Conservation (phyloP, 2,329 filamentous ascomycete genomes). For the Alternaria atra region DNA sequence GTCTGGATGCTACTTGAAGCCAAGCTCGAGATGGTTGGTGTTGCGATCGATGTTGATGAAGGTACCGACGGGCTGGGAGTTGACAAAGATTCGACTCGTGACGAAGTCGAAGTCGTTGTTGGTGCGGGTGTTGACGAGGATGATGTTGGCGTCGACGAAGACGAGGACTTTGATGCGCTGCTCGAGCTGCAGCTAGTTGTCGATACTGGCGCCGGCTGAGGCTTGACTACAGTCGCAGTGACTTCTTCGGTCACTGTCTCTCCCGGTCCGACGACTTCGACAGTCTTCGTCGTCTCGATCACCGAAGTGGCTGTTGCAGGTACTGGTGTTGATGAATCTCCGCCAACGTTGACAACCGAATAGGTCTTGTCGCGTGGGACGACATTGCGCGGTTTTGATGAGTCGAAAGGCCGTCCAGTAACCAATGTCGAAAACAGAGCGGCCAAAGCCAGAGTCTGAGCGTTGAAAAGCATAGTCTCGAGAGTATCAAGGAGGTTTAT, state of each 20-base stretch:
- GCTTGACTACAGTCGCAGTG: conserved; percentile 29
- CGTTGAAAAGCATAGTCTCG: conserved; percentile 40
- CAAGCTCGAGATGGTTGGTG: conserved; percentile 20
- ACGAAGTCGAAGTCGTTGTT: conserved; percentile 7
- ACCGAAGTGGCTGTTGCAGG: conserved; percentile 33
- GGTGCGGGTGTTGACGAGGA: conserved; percentile 2
- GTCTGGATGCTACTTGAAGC: conserved; percentile 19
- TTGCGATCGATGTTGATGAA: conserved; percentile 28
- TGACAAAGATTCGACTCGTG: not conserved
- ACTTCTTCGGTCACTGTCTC: conserved; percentile 37
- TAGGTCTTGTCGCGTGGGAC: conserved; percentile 45
- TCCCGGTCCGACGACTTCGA: conserved; percentile 33
- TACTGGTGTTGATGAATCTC: conserved; percentile 39
- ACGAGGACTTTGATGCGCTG: conserved; percentile 15
- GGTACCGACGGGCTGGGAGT: conserved; percentile 29
- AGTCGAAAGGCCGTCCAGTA: conserved; percentile 40
- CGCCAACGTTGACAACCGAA: conserved; percentile 53
- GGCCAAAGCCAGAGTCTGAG: conserved; percentile 28
- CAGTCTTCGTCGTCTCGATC: conserved; percentile 36
- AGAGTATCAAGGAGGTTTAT: conserved; percentile 19
- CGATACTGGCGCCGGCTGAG: conserved; percentile 19
- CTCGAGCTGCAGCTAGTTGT: conserved; percentile 25
- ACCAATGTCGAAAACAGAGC: conserved; percentile 34
- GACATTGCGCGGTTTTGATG: conserved; percentile 21
- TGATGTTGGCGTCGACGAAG: conserved; percentile 2